These are phyloP conservation scores for Bolboschoenoplectus hybrid DNA, from an alignment of 202 grass and related monocot genomes.

Conservation along the genomic window DNA sequence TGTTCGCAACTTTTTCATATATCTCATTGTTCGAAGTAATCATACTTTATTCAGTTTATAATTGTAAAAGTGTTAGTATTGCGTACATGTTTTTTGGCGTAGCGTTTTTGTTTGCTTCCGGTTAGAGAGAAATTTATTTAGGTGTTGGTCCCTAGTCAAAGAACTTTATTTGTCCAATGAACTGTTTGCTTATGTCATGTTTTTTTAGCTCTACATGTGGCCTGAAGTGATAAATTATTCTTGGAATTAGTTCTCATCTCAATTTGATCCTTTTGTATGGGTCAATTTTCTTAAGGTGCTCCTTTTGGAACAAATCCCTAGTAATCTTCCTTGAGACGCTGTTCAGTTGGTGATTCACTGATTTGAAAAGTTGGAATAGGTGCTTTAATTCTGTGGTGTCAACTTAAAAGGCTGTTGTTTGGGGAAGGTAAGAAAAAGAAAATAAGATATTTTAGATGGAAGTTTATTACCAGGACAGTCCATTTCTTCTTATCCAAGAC, in stretches of 20 bases:
- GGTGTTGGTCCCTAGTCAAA: not conserved
- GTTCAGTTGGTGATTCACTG: not conserved
- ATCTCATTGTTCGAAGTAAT: not conserved
- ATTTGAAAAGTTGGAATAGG: not conserved
- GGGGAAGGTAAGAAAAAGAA: not conserved
- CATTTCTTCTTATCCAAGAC: not conserved
- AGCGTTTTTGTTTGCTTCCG: not conserved
- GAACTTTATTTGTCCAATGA: not conserved
- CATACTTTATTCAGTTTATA: not conserved
- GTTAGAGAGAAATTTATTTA: constrained; percentile 11
- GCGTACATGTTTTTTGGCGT: not conserved
- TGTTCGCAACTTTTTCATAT: not conserved
- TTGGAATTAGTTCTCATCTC: not conserved
- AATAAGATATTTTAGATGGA: not conserved
- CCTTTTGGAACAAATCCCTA: constrained; percentile 9
- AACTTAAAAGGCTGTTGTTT: not conserved
- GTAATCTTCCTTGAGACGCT: not conserved
- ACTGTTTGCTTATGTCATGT: constrained; percentile 25
- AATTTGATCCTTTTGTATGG: not conserved
- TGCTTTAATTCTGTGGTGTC: not conserved
- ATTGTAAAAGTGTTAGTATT: not conserved
- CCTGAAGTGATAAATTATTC: not conserved
- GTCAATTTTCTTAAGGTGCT: not conserved
- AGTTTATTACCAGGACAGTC: not conserved
- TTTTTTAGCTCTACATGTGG: not conserved